phyloP scores from a whole-genome alignment of 2,329 filamentous ascomycete genomes.

The Cordyceps farinosa region DNA sequence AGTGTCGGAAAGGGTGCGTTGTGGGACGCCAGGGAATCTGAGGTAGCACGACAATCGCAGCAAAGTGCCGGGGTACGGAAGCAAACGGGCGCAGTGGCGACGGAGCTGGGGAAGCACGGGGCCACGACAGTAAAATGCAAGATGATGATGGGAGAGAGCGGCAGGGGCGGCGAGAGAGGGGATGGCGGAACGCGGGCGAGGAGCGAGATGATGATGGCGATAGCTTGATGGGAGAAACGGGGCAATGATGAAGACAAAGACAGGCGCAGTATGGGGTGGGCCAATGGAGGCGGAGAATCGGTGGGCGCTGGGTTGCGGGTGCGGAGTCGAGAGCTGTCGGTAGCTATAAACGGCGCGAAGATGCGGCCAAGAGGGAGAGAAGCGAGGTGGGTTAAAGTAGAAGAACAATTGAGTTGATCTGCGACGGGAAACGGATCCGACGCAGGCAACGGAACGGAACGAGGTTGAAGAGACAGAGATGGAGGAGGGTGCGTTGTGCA shows the following conservation, averaged over 20 bases:
- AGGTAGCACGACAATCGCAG: constrained; percentile 5
- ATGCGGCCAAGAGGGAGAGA: not conserved
- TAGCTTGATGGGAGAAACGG: not conserved
- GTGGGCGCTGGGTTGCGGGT: constrained; percentile 3
- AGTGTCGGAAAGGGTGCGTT: constrained; percentile 8
- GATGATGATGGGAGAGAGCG: not conserved
- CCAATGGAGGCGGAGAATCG: constrained; percentile 17
- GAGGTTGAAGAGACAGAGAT: not conserved
- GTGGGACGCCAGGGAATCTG: constrained; percentile 10
- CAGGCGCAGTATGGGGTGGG: constrained; percentile 8
- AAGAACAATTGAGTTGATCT: not conserved
- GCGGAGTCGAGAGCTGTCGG: constrained; percentile 8
- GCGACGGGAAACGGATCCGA: not conserved
- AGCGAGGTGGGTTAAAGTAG: not conserved
- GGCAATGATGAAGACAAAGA: constrained; percentile 11
- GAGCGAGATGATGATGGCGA: not conserved
- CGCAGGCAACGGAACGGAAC: not conserved
- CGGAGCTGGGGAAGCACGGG: constrained; percentile 11
- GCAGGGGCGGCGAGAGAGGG: not conserved
- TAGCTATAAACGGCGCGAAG: not conserved
- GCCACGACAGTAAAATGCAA: not conserved
- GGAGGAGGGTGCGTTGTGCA: not conserved
- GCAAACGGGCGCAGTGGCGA: constrained; percentile 10
- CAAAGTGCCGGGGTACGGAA: not conserved
- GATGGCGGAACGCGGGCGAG: not conserved